Evolutionary conservation across 805 yeast genomes (phyloP), one percentile per base, ranked within the genome.

Genomic region (Metschnikowia dekortorum): DNA sequence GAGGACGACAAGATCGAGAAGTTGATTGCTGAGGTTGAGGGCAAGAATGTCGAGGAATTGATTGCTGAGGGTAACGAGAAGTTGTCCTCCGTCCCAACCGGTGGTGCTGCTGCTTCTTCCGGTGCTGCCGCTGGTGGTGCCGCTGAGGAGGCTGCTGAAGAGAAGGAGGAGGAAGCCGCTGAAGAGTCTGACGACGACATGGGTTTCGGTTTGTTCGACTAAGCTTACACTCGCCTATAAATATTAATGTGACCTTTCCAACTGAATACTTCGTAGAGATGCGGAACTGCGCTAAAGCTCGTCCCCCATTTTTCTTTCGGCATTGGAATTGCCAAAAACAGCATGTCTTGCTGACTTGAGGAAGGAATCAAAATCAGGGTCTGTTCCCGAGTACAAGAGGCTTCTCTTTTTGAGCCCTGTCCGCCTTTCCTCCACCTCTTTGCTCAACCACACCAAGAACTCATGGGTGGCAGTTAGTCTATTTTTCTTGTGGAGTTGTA

Each of bases 321-420:
- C 95, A 61, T 79, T 72, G 16, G 87, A 88, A 59, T 89, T 89
- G 1, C 96, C 96, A 68, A 89, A 89, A 1, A 84, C 80, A 22
- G 68, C 62, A 62, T 88, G 92, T 59, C 95, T 78, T 13, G 71
- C 69, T n/a, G 58, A 58, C 32, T 67, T 48, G 62, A 71, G 54
- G 54, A 67, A 60, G 13, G 51, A 59, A 55, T 63, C 69, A 52
- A 82, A 67, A 31, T 70, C 74, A 30, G 64, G 56, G 49, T 78
- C 78, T 2, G 60, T 52, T 2, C 48, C 57, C 1, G 67, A 48
- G 43, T 62, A 55, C 67, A 68, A 57, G 32, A 66, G 65, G 46
- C 67, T 69, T 52, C 72, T 65, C 49, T 58, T 54, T 36, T 40
- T 58, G 16, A 57, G 33, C 8, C 60, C 63, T 26, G 44, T 33